phyloP scores from a whole-genome alignment of 495 filamentous ascomycete species.

The Margaritispora aquatica region DNA sequence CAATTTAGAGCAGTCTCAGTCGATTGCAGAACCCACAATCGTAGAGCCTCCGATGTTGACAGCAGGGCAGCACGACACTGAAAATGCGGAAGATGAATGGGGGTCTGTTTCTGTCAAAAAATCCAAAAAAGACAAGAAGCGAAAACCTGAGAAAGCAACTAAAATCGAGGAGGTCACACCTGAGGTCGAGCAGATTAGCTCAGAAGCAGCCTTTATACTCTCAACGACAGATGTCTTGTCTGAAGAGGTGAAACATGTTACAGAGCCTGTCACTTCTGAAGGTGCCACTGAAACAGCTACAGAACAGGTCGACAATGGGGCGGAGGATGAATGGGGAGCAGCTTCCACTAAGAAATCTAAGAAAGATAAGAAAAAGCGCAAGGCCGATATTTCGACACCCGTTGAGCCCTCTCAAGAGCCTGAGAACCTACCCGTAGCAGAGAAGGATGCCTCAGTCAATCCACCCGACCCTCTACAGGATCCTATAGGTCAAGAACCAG shows the following conservation, averaged over 20 bases:
- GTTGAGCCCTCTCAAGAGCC: slow-evolving; percentile 1
- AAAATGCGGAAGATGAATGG: slow-evolving; percentile 24
- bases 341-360: slow-evolving; percentile 17
- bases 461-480: no score
- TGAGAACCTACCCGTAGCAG: background rate
- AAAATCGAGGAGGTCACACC: background rate
- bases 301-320: background rate
- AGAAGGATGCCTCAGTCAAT: background rate
- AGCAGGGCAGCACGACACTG: background rate
- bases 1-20: background rate
- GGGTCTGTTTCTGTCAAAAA: slow-evolving; percentile 5
- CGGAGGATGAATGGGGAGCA: slow-evolving; percentile 9
- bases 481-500: background rate
- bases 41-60: background rate
- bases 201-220: background rate
- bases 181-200: background rate
- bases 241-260: background rate
- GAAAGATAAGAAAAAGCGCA: slow-evolving; percentile 20
- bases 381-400: slow-evolving; percentile 7
- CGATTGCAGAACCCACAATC: background rate
- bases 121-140: slow-evolving; percentile 25
- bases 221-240: background rate
- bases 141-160: slow-evolving; percentile 2
- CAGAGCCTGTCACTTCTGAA: background rate
- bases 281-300: background rate